Percentiles rank a stretch among this genome's conserved stretches.
Evolutionary conservation across 2,329 filamentous ascomycete genomes (phyloP).

Genomic region (Colletotrichum destructivum): DNA sequence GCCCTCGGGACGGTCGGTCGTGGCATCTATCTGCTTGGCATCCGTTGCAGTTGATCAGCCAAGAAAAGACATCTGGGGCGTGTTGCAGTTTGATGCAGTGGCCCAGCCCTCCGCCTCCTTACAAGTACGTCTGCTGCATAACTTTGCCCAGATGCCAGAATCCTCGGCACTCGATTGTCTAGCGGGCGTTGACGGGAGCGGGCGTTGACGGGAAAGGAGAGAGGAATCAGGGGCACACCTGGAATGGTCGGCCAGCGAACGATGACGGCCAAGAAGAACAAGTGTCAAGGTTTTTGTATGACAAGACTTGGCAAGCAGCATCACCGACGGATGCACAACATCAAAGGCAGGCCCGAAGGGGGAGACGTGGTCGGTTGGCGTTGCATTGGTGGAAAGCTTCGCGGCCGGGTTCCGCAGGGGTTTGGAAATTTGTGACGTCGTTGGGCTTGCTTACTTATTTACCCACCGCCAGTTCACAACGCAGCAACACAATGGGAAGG

Average conservation of each 20-base stretch:
- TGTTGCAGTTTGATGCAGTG: constrained; percentile 16
- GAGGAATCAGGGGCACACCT: neutral
- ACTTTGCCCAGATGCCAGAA: constrained; percentile 19
- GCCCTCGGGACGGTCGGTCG: constrained; percentile 8
- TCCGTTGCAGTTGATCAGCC: neutral
- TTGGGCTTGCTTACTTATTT: constrained; percentile 12
- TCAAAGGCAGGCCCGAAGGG: neutral
- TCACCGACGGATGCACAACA: neutral
- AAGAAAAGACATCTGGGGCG: neutral
- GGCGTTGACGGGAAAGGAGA: neutral
- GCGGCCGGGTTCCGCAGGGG: constrained; percentile 11
- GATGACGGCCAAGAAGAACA: constrained; percentile 25
- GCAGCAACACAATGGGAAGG: neutral
- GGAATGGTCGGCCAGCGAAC: constrained; percentile 4
- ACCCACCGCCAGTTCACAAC: constrained; percentile 12
- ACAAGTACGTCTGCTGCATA: constrained; percentile 6
- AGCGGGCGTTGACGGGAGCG: neutral
- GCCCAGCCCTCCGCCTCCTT: neutral
- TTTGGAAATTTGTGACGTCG: constrained; percentile 23
- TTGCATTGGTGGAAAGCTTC: constrained; percentile 8
- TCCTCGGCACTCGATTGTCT: constrained; percentile 2
- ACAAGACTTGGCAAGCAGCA: neutral
- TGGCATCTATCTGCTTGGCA: constrained; percentile 25
- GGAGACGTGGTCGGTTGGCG: neutral
- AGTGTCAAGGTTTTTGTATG: neutral